Evolutionary conservation across 441 rosid genomes (phyloP).

Genomic region (Bruguiera hainesii): DNA sequence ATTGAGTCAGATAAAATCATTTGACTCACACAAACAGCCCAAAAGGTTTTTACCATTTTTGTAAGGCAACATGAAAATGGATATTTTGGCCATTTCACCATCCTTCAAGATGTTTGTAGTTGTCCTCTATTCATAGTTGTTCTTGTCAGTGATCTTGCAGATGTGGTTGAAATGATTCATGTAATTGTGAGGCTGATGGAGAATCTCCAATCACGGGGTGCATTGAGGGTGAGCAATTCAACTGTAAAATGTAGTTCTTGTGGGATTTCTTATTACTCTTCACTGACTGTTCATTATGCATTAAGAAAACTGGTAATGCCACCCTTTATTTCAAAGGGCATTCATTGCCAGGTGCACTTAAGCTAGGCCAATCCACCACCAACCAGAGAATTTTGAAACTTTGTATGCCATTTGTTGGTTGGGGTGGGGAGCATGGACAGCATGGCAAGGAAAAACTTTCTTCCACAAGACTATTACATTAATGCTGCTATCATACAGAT

Average conservation of each 20-base stretch:
- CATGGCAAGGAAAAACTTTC: no score
- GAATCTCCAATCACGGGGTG: conserved; percentile 88
- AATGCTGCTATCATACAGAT: no score
- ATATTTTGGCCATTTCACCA: background rate
- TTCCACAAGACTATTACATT: no score
- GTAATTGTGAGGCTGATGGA: conserved; percentile 73
- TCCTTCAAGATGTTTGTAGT: conserved; percentile 11
- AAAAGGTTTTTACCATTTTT: conserved; percentile 51
- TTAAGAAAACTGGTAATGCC: background rate
- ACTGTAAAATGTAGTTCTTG: conserved; percentile 15
- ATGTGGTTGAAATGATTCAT: conserved; percentile 79
- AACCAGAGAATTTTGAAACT: background rate
- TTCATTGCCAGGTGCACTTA: conserved; percentile 1
- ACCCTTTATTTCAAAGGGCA: background rate
- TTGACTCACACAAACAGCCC: conserved; percentile 82
- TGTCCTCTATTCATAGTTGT: conserved; percentile 22
- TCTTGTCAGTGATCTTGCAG: conserved; percentile 88
- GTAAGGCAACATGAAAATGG: background rate
- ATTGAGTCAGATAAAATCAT: conserved; percentile 69
- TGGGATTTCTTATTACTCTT: background rate
- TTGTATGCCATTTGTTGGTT: background rate
- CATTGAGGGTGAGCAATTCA: conserved; percentile 70
- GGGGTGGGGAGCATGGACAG: no score
- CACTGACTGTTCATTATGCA: background rate
- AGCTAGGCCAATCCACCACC: background rate